Percentiles rank a stretch among this genome's conserved stretches.
Conservation (phyloP, 495 filamentous ascomycete genomes). For the Penicillium steckii region DNA sequence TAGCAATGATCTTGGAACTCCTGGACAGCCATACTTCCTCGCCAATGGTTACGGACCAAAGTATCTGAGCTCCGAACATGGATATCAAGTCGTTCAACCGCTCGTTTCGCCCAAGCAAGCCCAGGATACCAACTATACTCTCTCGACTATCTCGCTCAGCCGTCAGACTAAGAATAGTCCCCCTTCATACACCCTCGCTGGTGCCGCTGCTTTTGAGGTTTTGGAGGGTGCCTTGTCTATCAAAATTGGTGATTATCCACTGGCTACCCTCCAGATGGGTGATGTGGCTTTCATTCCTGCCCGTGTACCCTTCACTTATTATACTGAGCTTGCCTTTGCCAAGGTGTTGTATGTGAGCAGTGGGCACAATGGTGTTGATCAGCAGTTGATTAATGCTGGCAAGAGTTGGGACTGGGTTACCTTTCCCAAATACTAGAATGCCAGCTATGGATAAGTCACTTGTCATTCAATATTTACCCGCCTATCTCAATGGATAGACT, state of each 20-base stretch:
- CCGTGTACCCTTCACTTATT: slow-evolving; percentile 30
- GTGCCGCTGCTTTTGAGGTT: slow-evolving; percentile 39
- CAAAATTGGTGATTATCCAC: slow-evolving; percentile 31
- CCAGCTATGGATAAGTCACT: background rate
- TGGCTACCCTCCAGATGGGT: slow-evolving; percentile 25
- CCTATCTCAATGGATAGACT: no score
- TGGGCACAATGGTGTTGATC: slow-evolving; percentile 34
- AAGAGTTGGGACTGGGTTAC: slow-evolving; percentile 21
- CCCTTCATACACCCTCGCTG: slow-evolving; percentile 17
- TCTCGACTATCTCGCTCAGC: slow-evolving; percentile 35
- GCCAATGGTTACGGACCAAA: slow-evolving; percentile 43
- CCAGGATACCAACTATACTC: slow-evolving; percentile 35
- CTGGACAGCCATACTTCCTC: slow-evolving; percentile 35
- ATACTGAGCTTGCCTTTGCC: slow-evolving; percentile 29
- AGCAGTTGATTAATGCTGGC: slow-evolving; percentile 22
- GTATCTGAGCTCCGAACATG: slow-evolving; percentile 31
- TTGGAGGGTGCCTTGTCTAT: slow-evolving; percentile 37
- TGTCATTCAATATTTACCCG: no score
- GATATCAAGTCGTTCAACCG: slow-evolving; percentile 45
- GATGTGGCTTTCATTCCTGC: slow-evolving; percentile 42
- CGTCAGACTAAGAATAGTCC: slow-evolving; percentile 14
- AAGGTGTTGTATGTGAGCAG: slow-evolving; percentile 41
- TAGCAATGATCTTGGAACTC: slow-evolving; percentile 24
- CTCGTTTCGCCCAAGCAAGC: slow-evolving; percentile 32
- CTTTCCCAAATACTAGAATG: slow-evolving; percentile 16